Percentiles rank a stretch among this genome's conserved stretches.
These are phyloP conservation scores for Aureobasidium sp. DNA, from an alignment of 2,329 filamentous ascomycete genomes.

Conservation along the genomic window DNA sequence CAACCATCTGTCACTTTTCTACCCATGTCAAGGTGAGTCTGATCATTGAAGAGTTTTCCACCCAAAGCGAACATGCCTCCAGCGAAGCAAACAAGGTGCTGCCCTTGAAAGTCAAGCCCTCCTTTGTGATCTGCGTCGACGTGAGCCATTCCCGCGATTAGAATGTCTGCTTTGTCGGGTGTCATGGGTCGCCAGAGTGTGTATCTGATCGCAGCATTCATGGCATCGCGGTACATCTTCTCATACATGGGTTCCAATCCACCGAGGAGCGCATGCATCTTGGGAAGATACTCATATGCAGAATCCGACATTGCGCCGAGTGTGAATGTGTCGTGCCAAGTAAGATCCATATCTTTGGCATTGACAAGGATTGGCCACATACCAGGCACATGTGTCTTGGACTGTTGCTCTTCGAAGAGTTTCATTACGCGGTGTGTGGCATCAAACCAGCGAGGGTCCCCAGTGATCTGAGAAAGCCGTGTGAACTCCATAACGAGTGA, in stretches of 20 bases:
- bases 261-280: slow-evolving; percentile 42
- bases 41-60: slow-evolving; percentile 49
- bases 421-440: slow-evolving; percentile 38
- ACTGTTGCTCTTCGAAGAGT: slow-evolving; percentile 36
- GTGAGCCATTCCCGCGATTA: slow-evolving; percentile 39
- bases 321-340: slow-evolving; percentile 32
- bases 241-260: slow-evolving; percentile 40
- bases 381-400: slow-evolving; percentile 37
- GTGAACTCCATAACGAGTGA: slow-evolving; percentile 44
- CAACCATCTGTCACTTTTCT: slow-evolving; percentile 53
- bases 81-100: slow-evolving; percentile 54
- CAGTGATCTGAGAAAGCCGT: slow-evolving; percentile 38
- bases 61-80: slow-evolving; percentile 58
- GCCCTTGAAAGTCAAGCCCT: slow-evolving; percentile 43
- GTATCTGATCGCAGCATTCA: slow-evolving; percentile 37
- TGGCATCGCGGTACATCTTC: slow-evolving; percentile 50
- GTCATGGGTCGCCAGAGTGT: slow-evolving; percentile 45
- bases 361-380: slow-evolving; percentile 44
- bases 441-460: slow-evolving; percentile 41
- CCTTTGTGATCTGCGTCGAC: slow-evolving; percentile 22
- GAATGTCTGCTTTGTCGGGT: slow-evolving; percentile 39
- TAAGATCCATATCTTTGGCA: slow-evolving; percentile 34
- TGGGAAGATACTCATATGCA: slow-evolving; percentile 39
- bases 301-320: slow-evolving; percentile 32
- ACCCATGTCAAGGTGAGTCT: slow-evolving; percentile 49